A percentile compares a stretch with the other conserved stretches of the same genome.
Conservation (phyloP, 129 eudicot genomes). For the Centaurea solstitialis region DNA sequence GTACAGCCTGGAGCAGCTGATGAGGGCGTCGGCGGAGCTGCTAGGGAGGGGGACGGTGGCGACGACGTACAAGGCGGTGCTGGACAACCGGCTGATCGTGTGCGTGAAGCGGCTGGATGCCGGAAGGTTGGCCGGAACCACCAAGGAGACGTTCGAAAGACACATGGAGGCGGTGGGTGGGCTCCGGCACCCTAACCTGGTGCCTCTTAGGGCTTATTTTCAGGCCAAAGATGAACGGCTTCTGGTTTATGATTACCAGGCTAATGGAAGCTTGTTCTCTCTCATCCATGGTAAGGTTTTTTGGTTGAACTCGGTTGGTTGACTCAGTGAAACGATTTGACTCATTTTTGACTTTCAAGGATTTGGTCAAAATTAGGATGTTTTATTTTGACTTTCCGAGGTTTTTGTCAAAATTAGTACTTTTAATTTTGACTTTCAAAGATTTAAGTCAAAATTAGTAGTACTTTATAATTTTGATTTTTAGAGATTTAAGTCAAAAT, state of each 20-base stretch:
- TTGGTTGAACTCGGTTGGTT: too few species aligned
- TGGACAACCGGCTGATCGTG: slow-evolving; percentile 72
- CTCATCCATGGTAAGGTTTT: slow-evolving; percentile 70
- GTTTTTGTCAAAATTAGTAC: not conserved
- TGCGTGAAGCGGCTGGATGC: slow-evolving; percentile 83
- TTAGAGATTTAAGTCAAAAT: too few species aligned
- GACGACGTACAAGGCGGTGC: slow-evolving; percentile 82
- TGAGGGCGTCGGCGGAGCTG: slow-evolving; percentile 84
- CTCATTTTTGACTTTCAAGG: not conserved
- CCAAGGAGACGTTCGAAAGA: slow-evolving; percentile 62
- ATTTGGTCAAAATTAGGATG: not conserved
- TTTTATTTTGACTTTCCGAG: not conserved
- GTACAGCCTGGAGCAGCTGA: slow-evolving; percentile 77
- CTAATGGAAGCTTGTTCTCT: slow-evolving; percentile 78
- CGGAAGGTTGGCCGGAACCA: slow-evolving; percentile 47
- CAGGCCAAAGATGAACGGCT: slow-evolving; percentile 81
- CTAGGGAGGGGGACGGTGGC: slow-evolving; percentile 78
- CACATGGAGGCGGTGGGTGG: slow-evolving; percentile 87
- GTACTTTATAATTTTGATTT: too few species aligned
- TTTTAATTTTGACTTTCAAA: too few species aligned
- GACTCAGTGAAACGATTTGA: too few species aligned
- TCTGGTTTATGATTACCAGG: slow-evolving; percentile 79
- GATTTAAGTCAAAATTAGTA: too few species aligned
- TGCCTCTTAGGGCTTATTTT: slow-evolving; percentile 73
- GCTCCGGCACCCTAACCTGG: slow-evolving; percentile 79